Conservation (phyloP, 2,329 filamentous ascomycete genomes). For the Colletotrichum caudatum region DNA sequence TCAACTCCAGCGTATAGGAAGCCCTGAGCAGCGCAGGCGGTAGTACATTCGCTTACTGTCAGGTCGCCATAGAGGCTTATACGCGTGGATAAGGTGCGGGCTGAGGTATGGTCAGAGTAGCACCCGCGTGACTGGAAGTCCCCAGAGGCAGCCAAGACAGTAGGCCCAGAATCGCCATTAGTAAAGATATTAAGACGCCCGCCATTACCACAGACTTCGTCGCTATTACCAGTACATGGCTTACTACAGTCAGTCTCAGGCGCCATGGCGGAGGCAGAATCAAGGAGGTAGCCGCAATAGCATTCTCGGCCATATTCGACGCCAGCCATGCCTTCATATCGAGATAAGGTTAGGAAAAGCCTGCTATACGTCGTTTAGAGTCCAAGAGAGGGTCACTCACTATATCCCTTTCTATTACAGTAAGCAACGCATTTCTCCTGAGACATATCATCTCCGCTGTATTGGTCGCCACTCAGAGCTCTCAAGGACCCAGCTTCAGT, state of each 20-base stretch:
- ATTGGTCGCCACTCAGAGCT: conserved; percentile 2
- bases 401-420: conserved; percentile 52
- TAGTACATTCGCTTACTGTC: conserved; percentile 58
- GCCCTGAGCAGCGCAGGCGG: conserved; percentile 56
- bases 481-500: background rate
- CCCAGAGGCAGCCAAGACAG: conserved; percentile 58
- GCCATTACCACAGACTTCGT: conserved; percentile 60
- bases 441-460: background rate
- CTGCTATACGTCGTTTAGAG: too few relatives aligned
- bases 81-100: conserved; percentile 59
- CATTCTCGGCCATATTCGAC: too few relatives aligned
- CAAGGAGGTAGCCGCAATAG: conserved; percentile 54
- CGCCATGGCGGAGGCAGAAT: conserved; percentile 61
- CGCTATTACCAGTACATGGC: conserved; percentile 61
- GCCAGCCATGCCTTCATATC: too few relatives aligned
- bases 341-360: too few relatives aligned
- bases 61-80: conserved; percentile 54
- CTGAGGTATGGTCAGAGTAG: conserved; percentile 60
- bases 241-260: conserved; percentile 67
- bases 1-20: conserved; percentile 63
- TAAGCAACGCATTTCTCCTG: conserved; percentile 58
- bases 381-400: too few relatives aligned
- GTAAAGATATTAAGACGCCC: conserved; percentile 61
- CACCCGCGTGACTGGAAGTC: conserved; percentile 72
- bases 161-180: conserved; percentile 60